A percentile compares a stretch with the other conserved stretches of the same genome.
These are phyloP conservation scores for Hordeum pubiflorum DNA, from an alignment of 202 grass and related monocot species.

Conservation along the genomic window DNA sequence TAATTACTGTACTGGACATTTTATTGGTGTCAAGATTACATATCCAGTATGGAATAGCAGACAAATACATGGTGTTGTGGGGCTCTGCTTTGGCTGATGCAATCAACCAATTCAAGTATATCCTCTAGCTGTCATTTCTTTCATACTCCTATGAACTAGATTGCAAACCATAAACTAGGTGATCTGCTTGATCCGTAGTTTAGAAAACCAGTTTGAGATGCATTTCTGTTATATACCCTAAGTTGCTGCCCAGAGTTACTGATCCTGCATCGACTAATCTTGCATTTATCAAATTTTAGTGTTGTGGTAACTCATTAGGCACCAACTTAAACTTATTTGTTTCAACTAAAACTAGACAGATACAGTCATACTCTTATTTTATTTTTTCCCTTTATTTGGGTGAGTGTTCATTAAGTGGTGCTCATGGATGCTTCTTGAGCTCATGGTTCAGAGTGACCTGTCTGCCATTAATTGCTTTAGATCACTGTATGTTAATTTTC, in stretches of 20 bases:
- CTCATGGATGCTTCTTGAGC: neutral
- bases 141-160: neutral
- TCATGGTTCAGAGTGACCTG: neutral
- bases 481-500: neutral
- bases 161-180: slow-evolving; percentile 3
- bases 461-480: neutral
- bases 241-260: neutral
- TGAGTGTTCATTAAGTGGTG: neutral
- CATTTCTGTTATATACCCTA: neutral
- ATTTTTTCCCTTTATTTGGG: neutral
- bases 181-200: neutral
- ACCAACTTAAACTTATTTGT: neutral
- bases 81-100: slow-evolving; percentile 63
- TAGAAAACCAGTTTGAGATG: neutral
- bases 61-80: slow-evolving; percentile 68
- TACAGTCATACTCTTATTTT: neutral
- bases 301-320: neutral
- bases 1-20: slow-evolving; percentile 51
- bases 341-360: neutral
- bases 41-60: slow-evolving; percentile 49
- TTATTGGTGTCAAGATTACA: slow-evolving; percentile 51
- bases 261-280: neutral
- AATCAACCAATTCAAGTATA: slow-evolving; percentile 80
- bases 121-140: slow-evolving; percentile 22
- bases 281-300: neutral